These are phyloP conservation scores for Boletus tomentosulus DNA, from an alignment of 768 basidiomycete genomes.

Conservation along the genomic window DNA sequence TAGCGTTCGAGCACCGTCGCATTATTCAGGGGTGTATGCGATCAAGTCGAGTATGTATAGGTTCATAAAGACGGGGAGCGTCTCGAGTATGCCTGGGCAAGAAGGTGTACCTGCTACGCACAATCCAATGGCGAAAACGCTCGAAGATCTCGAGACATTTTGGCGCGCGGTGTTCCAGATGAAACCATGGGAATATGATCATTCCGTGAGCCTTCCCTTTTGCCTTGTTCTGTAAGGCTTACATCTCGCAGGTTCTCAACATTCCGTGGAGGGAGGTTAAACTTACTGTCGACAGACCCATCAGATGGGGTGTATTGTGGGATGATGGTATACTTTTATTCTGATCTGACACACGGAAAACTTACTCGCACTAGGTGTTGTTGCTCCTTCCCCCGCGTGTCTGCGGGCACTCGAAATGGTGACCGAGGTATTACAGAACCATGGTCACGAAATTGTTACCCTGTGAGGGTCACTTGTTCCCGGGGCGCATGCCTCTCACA, in stretches of 20 bases:
- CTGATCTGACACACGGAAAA: background rate
- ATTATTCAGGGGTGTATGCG: constrained; percentile 61
- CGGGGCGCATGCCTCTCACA: background rate
- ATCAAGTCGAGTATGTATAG: constrained; percentile 56
- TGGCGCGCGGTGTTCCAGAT: constrained; percentile 58
- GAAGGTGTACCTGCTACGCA: constrained; percentile 52
- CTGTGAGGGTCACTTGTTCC: constrained; percentile 38
- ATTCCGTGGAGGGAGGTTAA: constrained; percentile 38
- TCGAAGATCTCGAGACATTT: constrained; percentile 61
- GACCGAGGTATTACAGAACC: constrained; percentile 37
- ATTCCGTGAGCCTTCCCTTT: constrained; percentile 30
- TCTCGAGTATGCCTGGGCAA: constrained; percentile 47
- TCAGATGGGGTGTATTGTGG: constrained; percentile 64
- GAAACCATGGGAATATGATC: constrained; percentile 67
- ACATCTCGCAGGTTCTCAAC: constrained; percentile 24
- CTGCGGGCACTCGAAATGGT: constrained; percentile 48
- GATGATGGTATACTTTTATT: constrained; percentile 45
- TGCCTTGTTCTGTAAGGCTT: too few species aligned
- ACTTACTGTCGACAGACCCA: constrained; percentile 42
- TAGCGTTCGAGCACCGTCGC: constrained; percentile 60
- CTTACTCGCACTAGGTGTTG: constrained; percentile 42
- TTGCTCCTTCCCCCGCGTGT: constrained; percentile 57
- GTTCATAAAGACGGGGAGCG: constrained; percentile 50
- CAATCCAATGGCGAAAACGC: constrained; percentile 59
- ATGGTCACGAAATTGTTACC: constrained; percentile 49